Conservation (phyloP, 306 rosid genomes). For the Quercus mongolica region DNA sequence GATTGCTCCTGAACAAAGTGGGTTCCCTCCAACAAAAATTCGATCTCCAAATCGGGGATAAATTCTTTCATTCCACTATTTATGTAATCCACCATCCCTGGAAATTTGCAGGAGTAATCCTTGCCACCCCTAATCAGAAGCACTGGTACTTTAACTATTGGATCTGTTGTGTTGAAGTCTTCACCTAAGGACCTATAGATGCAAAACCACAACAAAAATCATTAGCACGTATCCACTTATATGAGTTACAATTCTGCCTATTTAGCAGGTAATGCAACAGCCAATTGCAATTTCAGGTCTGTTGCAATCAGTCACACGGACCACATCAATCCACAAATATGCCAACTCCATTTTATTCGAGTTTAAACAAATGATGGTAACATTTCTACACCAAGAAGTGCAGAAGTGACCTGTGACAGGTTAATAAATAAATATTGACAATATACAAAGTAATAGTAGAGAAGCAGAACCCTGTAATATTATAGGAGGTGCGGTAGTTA, state of each 20-base stretch:
- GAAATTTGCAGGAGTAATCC: conserved; percentile 64
- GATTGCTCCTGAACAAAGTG: conserved; percentile 88
- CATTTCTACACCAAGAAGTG: background rate
- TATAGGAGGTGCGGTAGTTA: no score
- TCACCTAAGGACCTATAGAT: conserved; percentile 47
- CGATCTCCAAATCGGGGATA: conserved; percentile 57
- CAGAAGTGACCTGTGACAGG: no score
- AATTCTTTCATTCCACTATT: conserved; percentile 51
- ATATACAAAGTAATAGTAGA: no score
- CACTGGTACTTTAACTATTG: conserved; percentile 48
- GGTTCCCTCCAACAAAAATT: conserved; percentile 67
- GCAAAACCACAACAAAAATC: background rate
- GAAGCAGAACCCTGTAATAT: no score
- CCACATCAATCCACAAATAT: background rate
- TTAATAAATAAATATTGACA: no score
- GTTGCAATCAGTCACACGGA: background rate
- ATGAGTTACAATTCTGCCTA: background rate
- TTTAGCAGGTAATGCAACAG: background rate
- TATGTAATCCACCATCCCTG: conserved; percentile 54
- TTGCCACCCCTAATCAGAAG: conserved; percentile 60
- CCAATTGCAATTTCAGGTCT: background rate
- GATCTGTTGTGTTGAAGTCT: conserved; percentile 35
- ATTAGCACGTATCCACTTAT: conserved; percentile 10
- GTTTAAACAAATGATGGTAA: background rate
- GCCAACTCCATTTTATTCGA: background rate